Conservation (phyloP, 2,329 filamentous ascomycete genomes). For the Colletotrichum lupini region DNA sequence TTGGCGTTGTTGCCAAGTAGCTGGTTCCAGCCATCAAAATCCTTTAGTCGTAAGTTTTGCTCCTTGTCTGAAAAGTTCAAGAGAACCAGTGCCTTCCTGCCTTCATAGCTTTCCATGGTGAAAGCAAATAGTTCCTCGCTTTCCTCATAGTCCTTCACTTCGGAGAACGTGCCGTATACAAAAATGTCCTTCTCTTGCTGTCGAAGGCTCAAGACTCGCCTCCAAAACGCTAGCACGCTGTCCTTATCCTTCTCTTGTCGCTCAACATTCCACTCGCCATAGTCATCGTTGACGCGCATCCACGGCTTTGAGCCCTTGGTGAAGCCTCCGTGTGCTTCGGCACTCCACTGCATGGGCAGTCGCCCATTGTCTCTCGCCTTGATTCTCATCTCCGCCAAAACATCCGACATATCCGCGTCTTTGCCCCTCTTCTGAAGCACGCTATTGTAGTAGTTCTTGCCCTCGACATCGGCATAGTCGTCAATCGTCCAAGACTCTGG, state of each 20-base stretch:
- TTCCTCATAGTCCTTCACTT: background rate
- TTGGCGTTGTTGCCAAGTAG: background rate
- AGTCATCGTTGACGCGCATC: conserved; percentile 44
- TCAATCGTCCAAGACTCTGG: conserved; percentile 54
- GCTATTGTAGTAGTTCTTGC: conserved; percentile 51
- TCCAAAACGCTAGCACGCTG: background rate
- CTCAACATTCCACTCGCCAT: background rate
- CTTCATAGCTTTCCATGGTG: background rate
- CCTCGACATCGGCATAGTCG: conserved; percentile 57
- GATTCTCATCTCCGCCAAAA: conserved; percentile 40
- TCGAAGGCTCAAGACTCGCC: background rate
- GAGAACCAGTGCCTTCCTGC: background rate
- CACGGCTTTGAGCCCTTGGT: conserved; percentile 35
- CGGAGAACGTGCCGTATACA: background rate
- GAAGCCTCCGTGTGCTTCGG: conserved; percentile 57
- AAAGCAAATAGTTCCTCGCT: background rate
- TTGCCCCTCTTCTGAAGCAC: background rate
- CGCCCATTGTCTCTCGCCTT: conserved; percentile 44
- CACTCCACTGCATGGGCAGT: conserved; percentile 60
- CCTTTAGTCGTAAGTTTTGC: background rate
- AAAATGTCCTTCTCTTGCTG: background rate
- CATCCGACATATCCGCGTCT: background rate
- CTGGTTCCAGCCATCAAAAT: background rate
- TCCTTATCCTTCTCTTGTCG: background rate
- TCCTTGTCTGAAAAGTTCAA: background rate